Evolutionary conservation across 2,329 filamentous ascomycete species (phyloP), one percentile per base, ranked within the genome.

Genomic region (Cadophora sp.): DNA sequence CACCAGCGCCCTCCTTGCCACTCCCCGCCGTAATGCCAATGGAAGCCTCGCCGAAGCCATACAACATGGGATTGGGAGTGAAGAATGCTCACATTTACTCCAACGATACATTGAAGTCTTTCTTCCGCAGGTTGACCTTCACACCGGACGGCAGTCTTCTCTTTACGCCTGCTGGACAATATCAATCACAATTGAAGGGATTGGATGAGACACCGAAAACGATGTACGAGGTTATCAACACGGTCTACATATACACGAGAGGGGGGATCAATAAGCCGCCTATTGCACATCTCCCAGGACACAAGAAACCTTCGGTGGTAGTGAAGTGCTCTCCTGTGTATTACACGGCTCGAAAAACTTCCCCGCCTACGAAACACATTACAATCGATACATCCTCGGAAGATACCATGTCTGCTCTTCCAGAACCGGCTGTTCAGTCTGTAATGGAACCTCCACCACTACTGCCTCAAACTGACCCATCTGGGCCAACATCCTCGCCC

Each of bases 281-380:
- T 2, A 91, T 98, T 66, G 94, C 95, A 7, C 96, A 98, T 79
- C 85, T 99, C 7, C 96, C 96, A 0, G 96, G 96, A 1, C 95
- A 98, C 80, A 99, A 97, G 83, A 99, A 99, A 79, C 96, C 96
- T 0, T 98, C 96, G 0, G 93, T 99, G 13, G 96, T 94, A 1
- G 93, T 99, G 67, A 93, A 93, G 76, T 99, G 96, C 78, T 99
- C 95, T 16, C 96, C 96, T 0, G 81, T 97, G 27, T 90, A 92
- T 73, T 99, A 98, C 79, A 93, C 90, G 0, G 82, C 96, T 24
- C 89, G 96, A 48, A 88, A 91, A 74, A 81, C 83, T 0, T 80
- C 85, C 0, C 88, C 90, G 11, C 80, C 86, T 4, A 97, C 94
- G 1, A 94, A 91, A 73, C 89, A 97, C 75, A 96, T 99, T 72